phyloP scores from a whole-genome alignment of 1,284 basidiomycete genomes.

The Agroathelia rolfsii region DNA sequence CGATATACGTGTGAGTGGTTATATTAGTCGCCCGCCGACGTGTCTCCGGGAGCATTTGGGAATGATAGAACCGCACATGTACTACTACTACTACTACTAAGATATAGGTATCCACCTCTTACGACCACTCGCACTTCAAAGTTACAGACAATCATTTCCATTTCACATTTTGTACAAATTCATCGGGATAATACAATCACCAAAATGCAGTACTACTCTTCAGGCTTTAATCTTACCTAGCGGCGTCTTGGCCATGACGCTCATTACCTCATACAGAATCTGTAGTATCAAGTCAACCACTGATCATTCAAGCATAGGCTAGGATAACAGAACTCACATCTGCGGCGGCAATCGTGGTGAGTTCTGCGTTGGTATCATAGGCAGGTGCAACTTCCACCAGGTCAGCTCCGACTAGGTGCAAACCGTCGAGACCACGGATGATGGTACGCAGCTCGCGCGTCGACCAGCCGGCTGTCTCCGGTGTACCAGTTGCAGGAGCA shows the following conservation, averaged over 20 bases:
- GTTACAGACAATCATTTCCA: too few species aligned
- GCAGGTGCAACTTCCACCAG: slow-evolving; percentile 78
- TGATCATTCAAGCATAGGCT: slow-evolving; percentile 4
- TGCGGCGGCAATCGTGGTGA: slow-evolving; percentile 72
- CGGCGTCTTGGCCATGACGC: slow-evolving; percentile 69
- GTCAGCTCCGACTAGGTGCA: slow-evolving; percentile 69
- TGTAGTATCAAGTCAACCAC: slow-evolving; percentile 17
- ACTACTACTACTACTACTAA: too few species aligned
- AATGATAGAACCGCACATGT: too few species aligned
- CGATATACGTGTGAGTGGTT: too few species aligned
- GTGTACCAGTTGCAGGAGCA: slow-evolving; percentile 70
- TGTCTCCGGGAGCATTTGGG: too few species aligned
- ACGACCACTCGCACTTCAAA: too few species aligned
- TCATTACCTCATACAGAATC: slow-evolving; percentile 67
- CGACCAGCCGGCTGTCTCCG: slow-evolving; percentile 63
- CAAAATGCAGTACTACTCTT: too few species aligned
- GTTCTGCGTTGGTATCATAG: slow-evolving; percentile 71
- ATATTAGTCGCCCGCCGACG: too few species aligned
- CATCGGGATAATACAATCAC: too few species aligned
- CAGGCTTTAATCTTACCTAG: slow-evolving; percentile 39
- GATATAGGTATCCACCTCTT: too few species aligned
- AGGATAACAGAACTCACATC: slow-evolving; percentile 42
- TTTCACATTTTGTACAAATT: too few species aligned
- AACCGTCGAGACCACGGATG: slow-evolving; percentile 60
- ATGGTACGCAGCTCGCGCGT: slow-evolving; percentile 70